phyloP scores from a whole-genome alignment of 192 early-diverging fungal genomes.

The Entomortierella parvispora region DNA sequence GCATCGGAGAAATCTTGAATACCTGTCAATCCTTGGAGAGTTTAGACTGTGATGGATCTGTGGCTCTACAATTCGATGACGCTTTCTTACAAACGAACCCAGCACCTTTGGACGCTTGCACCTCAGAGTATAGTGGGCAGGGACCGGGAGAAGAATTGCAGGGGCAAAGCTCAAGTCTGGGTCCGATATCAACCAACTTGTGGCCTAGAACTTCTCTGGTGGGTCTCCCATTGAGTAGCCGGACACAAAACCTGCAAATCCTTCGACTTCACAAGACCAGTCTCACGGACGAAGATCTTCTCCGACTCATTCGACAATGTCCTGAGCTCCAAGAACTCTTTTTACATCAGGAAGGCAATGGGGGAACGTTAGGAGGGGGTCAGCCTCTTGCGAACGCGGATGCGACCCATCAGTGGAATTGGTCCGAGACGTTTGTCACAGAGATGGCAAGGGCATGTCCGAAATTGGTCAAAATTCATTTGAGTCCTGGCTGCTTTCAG shows the following conservation, averaged over 20 bases:
- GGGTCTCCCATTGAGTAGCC: background rate
- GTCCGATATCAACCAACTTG: background rate
- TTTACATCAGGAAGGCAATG: conserved; percentile 1
- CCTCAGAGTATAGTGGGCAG: too few relatives aligned
- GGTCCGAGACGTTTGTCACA: conserved; percentile 1
- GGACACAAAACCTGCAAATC: background rate
- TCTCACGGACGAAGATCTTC: conserved; percentile 8
- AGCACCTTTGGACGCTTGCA: background rate
- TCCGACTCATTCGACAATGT: background rate
- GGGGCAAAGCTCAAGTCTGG: too few relatives aligned
- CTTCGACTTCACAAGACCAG: conserved; percentile 9
- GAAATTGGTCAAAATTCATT: conserved; percentile 8
- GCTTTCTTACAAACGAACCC: background rate
- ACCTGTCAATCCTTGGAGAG: conserved; percentile 7
- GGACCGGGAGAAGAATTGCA: too few relatives aligned
- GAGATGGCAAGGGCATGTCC: conserved; percentile 3
- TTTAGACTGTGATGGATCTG: conserved; percentile 19
- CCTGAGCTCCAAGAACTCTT: conserved; percentile 20
- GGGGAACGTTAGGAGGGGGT: background rate
- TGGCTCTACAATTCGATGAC: conserved; percentile 3
- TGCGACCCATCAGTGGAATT: conserved; percentile 16
- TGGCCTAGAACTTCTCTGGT: background rate
- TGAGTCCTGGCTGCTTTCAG: conserved; percentile 9
- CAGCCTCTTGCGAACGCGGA: background rate
- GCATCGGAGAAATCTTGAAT: conserved; percentile 12